Evolutionary conservation across 2,329 filamentous ascomycete species (phyloP).

Genomic region (Hypoxylon sp.): DNA sequence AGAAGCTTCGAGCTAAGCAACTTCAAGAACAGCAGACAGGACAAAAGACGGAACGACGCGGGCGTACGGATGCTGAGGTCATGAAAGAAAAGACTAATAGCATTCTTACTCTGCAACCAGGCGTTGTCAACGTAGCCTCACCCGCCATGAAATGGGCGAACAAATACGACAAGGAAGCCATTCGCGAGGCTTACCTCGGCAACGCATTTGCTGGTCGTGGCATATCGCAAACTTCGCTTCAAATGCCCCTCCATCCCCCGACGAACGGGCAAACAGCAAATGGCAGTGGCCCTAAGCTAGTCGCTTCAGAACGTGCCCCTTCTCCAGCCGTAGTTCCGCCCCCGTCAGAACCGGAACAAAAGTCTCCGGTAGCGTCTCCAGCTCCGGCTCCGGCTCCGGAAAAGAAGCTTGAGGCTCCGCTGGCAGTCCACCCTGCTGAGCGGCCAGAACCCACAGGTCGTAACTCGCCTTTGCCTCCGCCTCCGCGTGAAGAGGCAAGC

Average conservation of each 20-base stretch:
- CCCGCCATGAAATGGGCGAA: constrained; percentile 97
- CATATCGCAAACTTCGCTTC: constrained; percentile 62
- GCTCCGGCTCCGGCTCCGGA: constrained; percentile 53
- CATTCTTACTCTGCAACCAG: constrained; percentile 87
- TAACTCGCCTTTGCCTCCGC: constrained; percentile 59
- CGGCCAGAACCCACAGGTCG: constrained; percentile 54
- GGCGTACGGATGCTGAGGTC: constrained; percentile 69
- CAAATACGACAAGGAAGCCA: constrained; percentile 91
- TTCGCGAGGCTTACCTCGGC: constrained; percentile 87
- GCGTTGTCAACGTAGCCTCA: constrained; percentile 87
- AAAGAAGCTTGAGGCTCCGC: constrained; percentile 56
- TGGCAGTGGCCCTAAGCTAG: constrained; percentile 54
- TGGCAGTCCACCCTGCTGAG: constrained; percentile 57
- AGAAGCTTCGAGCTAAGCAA: constrained; percentile 80
- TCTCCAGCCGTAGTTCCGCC: constrained; percentile 52
- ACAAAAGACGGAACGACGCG: constrained; percentile 62
- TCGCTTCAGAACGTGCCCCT: constrained; percentile 61
- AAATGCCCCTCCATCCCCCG: constrained; percentile 56
- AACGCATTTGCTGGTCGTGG: constrained; percentile 81
- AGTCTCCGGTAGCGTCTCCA: constrained; percentile 30
- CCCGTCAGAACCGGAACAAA: constrained; percentile 49
- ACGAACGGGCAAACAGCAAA: constrained; percentile 52
- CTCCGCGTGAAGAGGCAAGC: constrained; percentile 57
- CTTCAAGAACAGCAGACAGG: constrained; percentile 65
- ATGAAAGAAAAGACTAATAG: constrained; percentile 86